Conservation (phyloP, 2,329 filamentous ascomycete species). For the Dryadomyces quercivorus region DNA sequence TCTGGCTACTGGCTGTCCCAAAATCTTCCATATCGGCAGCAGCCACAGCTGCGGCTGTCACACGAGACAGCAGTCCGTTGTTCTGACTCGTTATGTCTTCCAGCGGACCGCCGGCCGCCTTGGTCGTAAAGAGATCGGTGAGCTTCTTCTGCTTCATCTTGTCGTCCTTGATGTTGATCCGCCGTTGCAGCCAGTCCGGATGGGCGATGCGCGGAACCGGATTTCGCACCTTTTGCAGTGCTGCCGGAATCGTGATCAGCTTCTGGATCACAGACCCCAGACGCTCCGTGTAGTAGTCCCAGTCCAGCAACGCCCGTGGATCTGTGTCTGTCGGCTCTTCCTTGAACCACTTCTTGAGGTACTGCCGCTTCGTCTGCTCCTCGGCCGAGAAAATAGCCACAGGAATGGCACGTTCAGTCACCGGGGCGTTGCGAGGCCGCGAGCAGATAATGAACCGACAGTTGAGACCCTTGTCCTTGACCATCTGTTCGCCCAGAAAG, state of each 20-base stretch:
- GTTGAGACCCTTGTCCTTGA: constrained; percentile 97
- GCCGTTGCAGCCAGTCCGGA: constrained; percentile 89
- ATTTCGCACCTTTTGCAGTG: constrained; percentile 87
- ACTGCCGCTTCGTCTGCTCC: constrained; percentile 73
- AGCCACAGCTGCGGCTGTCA: constrained; percentile 12
- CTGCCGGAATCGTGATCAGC: constrained; percentile 94
- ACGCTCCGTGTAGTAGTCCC: constrained; percentile 94
- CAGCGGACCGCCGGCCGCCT: constrained; percentile 38
- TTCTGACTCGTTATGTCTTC: constrained; percentile 57
- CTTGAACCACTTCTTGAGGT: constrained; percentile 88
- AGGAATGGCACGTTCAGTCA: constrained; percentile 87
- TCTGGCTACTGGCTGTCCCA: constrained; percentile 33
- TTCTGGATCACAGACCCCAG: constrained; percentile 97
- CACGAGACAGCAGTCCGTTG: constrained; percentile 24
- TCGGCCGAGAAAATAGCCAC: constrained; percentile 97
- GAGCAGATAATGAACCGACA: constrained; percentile 99
- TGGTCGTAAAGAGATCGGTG: constrained; percentile 64
- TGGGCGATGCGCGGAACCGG: constrained; percentile 88
- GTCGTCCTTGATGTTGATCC: constrained; percentile 93
- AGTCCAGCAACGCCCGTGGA: constrained; percentile 80
- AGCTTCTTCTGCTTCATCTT: constrained; percentile 98
- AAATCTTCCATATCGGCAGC: constrained; percentile 67
- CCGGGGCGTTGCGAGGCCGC: constrained; percentile 73
- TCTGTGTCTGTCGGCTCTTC: constrained; percentile 89
- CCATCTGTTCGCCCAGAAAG: constrained; percentile 96